Percentiles rank a stretch among this genome's conserved stretches.
These are phyloP conservation scores for Fusarium udum DNA, from an alignment of 2,329 filamentous ascomycete species.

Conservation along the genomic window DNA sequence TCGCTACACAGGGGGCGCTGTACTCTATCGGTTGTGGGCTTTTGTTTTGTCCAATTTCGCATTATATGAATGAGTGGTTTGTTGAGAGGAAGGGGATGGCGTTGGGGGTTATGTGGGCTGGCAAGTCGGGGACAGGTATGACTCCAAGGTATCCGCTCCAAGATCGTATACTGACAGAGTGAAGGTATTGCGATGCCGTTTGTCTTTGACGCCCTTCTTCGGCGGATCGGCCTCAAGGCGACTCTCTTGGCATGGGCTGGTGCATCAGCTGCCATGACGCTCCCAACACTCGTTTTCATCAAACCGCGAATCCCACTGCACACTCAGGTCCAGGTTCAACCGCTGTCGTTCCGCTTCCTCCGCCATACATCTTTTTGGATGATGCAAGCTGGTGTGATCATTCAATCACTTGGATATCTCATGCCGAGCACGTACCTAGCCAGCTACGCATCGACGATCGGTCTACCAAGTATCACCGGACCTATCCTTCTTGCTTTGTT, in stretches of 20 bases:
- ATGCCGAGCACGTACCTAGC: slow-evolving; percentile 68
- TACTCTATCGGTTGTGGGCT: slow-evolving; percentile 65
- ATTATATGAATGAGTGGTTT: slow-evolving; percentile 70
- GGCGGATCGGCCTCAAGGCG: slow-evolving; percentile 53
- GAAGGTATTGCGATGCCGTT: slow-evolving; percentile 60
- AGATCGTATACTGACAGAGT: accelerated
- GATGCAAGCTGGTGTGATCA: slow-evolving; percentile 63
- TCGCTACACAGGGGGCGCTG: slow-evolving; percentile 66
- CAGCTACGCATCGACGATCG: slow-evolving; percentile 60
- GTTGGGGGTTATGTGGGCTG: slow-evolving; percentile 66
- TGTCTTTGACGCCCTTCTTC: slow-evolving; percentile 59
- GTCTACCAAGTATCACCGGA: slow-evolving; percentile 56
- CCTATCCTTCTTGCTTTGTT: slow-evolving; percentile 65
- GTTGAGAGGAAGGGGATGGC: slow-evolving; percentile 60
- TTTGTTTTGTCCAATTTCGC: slow-evolving; percentile 61
- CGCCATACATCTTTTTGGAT: slow-evolving; percentile 65
- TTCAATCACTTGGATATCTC: slow-evolving; percentile 68
- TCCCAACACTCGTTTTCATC: slow-evolving; percentile 52
- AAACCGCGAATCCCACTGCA: slow-evolving; percentile 45
- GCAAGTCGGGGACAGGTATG: slow-evolving; percentile 52
- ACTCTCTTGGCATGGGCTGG: slow-evolving; percentile 56
- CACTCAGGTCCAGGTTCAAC: slow-evolving; percentile 42
- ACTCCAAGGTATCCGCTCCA: accelerated
- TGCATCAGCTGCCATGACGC: slow-evolving; percentile 48
- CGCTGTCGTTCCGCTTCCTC: slow-evolving; percentile 55